Base-by-base conservation (phyloP, 2,329 filamentous ascomycete species). In the Balansia obtecta region DNA sequence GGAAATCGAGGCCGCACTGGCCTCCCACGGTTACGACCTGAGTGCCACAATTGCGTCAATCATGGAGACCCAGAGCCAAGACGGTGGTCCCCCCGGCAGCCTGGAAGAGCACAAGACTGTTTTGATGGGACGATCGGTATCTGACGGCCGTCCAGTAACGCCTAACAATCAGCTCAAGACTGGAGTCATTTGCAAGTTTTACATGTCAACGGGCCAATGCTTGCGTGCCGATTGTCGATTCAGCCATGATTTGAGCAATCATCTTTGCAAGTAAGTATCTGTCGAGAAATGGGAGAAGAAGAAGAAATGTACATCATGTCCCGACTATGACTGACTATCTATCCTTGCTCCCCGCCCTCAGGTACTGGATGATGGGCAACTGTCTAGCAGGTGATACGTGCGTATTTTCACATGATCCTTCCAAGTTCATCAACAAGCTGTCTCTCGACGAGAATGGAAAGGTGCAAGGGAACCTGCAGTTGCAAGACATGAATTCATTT, bases 111-210 rank as follows among this genome's bases (percentile, higher is more conserved):
- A 73, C n/a, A 79, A 78, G 57, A 80, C 81, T 54, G 75, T 91
- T 42, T 67, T 95, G 16, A 87, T 97, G 53, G 93, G 93, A 48
- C 96, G 96, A 64, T 94, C 88, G 16, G 88, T 95, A 73, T 80
- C 86, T 15, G 82, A 86, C 12, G 76, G 80, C 16, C 79, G 89
- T 37, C 87, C 90, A 15, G 73, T 78, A 9, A 95, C 89, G 0
- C 90, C 91, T 2, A 79, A 81, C 22, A 79, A 80, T 22, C 83
- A 86, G 61, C 77, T 85, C 58, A 91, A 89, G 65, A 88, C 86
- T 55, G 85, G 88, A 27, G 85, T 96, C 39, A 87, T 97, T 41
- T 98, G 93, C 78, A 95, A 95, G 68, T 98, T 97, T 67, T 97
- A 89, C 74, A 74, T 98, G 55, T 91, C 90, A 10, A 94, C 86